These are phyloP conservation scores for Phytopythium litorale DNA, from an alignment of 352 stramenopile genomes.

Conservation along the genomic window DNA sequence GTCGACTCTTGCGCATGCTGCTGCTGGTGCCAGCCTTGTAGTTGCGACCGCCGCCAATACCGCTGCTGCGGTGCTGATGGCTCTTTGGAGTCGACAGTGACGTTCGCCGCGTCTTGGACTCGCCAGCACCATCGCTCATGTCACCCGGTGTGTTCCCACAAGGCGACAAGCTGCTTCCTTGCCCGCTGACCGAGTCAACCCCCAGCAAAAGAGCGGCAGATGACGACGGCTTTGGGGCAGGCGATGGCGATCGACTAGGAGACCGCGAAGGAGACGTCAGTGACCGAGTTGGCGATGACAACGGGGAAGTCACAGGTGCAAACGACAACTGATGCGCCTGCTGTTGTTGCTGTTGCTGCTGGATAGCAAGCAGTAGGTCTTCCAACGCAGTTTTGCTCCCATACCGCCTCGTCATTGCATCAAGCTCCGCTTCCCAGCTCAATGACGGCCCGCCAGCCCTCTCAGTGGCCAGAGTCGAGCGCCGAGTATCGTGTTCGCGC, in stretches of 20 bases:
- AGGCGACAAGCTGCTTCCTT: not conserved
- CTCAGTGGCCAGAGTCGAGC: not conserved
- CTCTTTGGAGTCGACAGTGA: constrained; percentile 3
- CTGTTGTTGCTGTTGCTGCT: constrained; percentile 2
- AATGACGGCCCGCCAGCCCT: not conserved
- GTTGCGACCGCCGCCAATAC: not conserved
- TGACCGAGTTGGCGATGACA: constrained; percentile 1
- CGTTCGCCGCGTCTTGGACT: not conserved
- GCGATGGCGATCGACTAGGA: not conserved
- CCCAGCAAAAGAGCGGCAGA: not conserved
- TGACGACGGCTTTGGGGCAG: not conserved
- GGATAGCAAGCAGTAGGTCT: constrained; percentile 6
- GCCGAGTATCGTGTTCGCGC: constrained; percentile 19
- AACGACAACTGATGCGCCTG: constrained; percentile 5
- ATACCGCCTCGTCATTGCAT: constrained; percentile 55
- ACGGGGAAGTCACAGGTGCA: constrained; percentile 3
- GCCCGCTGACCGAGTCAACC: not conserved
- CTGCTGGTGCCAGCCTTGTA: constrained; percentile 7
- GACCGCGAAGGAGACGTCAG: not conserved
- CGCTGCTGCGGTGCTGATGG: constrained; percentile 1
- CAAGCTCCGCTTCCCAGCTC: constrained; percentile 45
- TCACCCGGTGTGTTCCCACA: not conserved
- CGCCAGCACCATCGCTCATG: not conserved
- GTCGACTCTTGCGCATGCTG: constrained; percentile 7
- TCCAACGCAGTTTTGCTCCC: constrained; percentile 21